Percentiles rank a stretch among this genome's conserved stretches.
These are phyloP conservation scores for Colletotrichum eremochloae DNA, from an alignment of 2,329 filamentous ascomycete species.

Conservation along the genomic window DNA sequence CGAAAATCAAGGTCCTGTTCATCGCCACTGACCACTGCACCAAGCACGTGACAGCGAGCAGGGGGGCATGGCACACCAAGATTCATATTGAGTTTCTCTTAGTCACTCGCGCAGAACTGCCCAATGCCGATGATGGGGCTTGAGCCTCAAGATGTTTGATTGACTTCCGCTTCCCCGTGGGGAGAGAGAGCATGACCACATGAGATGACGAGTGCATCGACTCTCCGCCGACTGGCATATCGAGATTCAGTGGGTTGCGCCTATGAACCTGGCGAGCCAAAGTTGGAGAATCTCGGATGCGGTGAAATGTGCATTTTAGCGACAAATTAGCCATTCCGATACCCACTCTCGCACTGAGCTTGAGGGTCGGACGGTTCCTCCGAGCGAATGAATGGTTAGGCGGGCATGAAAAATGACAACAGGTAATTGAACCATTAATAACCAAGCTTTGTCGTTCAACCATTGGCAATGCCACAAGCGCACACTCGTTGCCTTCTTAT, in stretches of 20 bases:
- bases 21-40: background rate
- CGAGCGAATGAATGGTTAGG: background rate
- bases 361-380: background rate
- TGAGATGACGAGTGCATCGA: slow-evolving; percentile 3
- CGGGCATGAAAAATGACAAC: slow-evolving; percentile 10
- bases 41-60: background rate
- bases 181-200: background rate
- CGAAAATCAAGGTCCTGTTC: background rate
- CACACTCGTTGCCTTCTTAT: background rate
- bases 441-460: background rate
- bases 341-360: background rate
- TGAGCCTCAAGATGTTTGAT: background rate
- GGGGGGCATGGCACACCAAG: background rate
- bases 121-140: background rate
- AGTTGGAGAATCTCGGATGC: slow-evolving; percentile 1
- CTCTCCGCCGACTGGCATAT: background rate
- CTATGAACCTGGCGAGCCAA: background rate
- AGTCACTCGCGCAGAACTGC: slow-evolving; percentile 10
- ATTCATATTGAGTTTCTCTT: slow-evolving; percentile 8
- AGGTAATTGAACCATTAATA: background rate
- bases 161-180: slow-evolving; percentile 15
- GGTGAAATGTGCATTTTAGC: slow-evolving; percentile 10
- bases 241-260: background rate
- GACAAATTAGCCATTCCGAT: slow-evolving; percentile 1
- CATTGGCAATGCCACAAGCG: background rate